These are phyloP conservation scores for Porogramme epimiltina DNA, from an alignment of 1,284 basidiomycete genomes.

Conservation along the genomic window DNA sequence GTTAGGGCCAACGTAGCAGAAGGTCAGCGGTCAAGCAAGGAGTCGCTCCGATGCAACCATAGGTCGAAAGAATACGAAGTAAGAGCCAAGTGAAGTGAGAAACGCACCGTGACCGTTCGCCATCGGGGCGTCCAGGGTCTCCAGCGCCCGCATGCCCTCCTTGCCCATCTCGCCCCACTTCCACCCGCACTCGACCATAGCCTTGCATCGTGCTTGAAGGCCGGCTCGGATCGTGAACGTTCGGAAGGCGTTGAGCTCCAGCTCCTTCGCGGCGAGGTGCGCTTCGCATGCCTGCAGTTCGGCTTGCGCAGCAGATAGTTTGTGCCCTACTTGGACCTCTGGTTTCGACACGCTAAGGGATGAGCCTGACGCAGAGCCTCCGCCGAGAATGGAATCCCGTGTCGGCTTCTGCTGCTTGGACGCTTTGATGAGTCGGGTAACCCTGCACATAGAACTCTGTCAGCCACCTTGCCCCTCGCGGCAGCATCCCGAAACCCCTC, in stretches of 20 bases:
- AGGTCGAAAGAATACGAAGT: not conserved
- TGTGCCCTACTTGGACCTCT: constrained; percentile 40
- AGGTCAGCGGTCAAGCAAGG: too few relatives aligned
- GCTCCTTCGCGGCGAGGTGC: constrained; percentile 68
- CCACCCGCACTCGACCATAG: constrained; percentile 67
- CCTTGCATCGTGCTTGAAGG: constrained; percentile 58
- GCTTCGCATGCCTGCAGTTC: constrained; percentile 79
- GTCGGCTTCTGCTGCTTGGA: constrained; percentile 58
- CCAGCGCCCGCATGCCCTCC: constrained; percentile 48
- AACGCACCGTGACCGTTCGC: constrained; percentile 31
- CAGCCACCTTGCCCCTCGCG: too few relatives aligned
- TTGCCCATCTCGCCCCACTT: constrained; percentile 68
- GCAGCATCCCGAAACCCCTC: too few relatives aligned
- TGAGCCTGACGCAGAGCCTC: constrained; percentile 33
- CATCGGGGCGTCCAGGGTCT: constrained; percentile 28
- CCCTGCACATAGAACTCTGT: constrained; percentile 39
- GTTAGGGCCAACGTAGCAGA: too few relatives aligned
- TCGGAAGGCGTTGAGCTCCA: constrained; percentile 55
- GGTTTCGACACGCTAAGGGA: constrained; percentile 38
- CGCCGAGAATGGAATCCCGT: constrained; percentile 44
- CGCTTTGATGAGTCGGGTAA: constrained; percentile 75
- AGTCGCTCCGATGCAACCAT: constrained; percentile 2
- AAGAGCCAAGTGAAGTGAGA: not conserved
- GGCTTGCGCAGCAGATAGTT: constrained; percentile 66
- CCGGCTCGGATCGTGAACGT: constrained; percentile 58